These are phyloP conservation scores for Tolypocladium paradoxum DNA, from an alignment of 2,329 filamentous ascomycete genomes.

Conservation along the genomic window DNA sequence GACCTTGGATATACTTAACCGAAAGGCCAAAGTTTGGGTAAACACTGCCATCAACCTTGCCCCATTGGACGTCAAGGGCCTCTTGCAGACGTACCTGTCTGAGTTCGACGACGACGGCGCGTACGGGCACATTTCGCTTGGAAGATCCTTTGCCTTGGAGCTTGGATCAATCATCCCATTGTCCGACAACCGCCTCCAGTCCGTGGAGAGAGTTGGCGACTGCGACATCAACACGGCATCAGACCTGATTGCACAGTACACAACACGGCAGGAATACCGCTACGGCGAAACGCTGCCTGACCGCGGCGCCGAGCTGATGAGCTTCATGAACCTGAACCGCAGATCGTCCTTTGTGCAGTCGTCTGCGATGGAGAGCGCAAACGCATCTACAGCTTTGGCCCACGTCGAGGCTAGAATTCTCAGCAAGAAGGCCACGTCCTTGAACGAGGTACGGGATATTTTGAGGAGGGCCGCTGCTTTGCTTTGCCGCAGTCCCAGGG, in stretches of 20 bases:
- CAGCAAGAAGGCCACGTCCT: constrained; percentile 57
- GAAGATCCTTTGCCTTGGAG: constrained; percentile 86
- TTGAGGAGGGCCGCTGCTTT: constrained; percentile 77
- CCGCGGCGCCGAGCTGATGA: constrained; percentile 55
- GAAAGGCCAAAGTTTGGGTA: constrained; percentile 72
- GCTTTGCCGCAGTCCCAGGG: constrained; percentile 65
- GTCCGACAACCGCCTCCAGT: constrained; percentile 75
- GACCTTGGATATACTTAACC: constrained; percentile 70
- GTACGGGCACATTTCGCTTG: constrained; percentile 85
- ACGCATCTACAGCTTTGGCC: constrained; percentile 54
- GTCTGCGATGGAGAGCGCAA: constrained; percentile 42
- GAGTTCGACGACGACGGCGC: constrained; percentile 86
- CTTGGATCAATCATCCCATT: constrained; percentile 79
- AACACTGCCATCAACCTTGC: constrained; percentile 70
- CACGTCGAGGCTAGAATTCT: constrained; percentile 63
- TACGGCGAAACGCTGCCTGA: constrained; percentile 69
- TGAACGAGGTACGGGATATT: constrained; percentile 68
- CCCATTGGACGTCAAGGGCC: constrained; percentile 85
- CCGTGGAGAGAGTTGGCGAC: constrained; percentile 65
- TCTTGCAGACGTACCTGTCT: constrained; percentile 91
- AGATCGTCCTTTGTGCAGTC: constrained; percentile 41
- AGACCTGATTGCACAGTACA: constrained; percentile 95
- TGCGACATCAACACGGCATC: constrained; percentile 82
- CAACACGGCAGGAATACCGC: constrained; percentile 89
- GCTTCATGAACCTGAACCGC: constrained; percentile 44